Conservation (phyloP, 2,329 filamentous ascomycete genomes). For the Aspergillus sp. region DNA sequence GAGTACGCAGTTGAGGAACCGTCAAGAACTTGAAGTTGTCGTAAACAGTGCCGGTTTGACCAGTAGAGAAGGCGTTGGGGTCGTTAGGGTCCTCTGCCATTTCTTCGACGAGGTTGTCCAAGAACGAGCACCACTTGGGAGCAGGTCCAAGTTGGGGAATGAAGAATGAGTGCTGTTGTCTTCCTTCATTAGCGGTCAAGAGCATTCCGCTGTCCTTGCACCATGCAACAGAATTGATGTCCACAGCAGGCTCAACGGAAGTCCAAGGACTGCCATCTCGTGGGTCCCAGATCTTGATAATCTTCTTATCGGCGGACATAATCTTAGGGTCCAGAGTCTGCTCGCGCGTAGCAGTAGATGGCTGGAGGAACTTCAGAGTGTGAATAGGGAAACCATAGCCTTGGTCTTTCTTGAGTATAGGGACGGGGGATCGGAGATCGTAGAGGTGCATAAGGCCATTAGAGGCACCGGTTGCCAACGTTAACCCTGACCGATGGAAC, state of each 20-base stretch:
- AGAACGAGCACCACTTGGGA: slow-evolving; percentile 90
- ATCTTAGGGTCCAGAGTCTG: slow-evolving; percentile 66
- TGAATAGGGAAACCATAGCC: slow-evolving; percentile 91
- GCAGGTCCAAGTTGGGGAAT: slow-evolving; percentile 89
- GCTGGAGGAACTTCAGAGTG: slow-evolving; percentile 62
- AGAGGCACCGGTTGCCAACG: slow-evolving; percentile 79
- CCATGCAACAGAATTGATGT: slow-evolving; percentile 91
- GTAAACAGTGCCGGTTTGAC: slow-evolving; percentile 66
- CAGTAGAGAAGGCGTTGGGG: slow-evolving; percentile 46
- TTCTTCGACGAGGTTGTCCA: slow-evolving; percentile 96
- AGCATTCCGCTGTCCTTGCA: slow-evolving; percentile 91
- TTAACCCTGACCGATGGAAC: slow-evolving; percentile 77
- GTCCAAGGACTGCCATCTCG: slow-evolving; percentile 83
- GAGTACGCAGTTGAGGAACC: slow-evolving; percentile 70
- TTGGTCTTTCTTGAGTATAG: slow-evolving; percentile 86
- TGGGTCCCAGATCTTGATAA: slow-evolving; percentile 95
- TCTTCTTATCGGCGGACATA: slow-evolving; percentile 84
- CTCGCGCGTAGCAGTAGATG: slow-evolving; percentile 64
- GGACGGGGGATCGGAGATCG: slow-evolving; percentile 79
- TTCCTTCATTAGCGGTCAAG: slow-evolving; percentile 91
- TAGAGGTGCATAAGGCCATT: slow-evolving; percentile 84
- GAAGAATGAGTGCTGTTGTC: slow-evolving; percentile 91
- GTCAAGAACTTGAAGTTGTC: slow-evolving; percentile 99
- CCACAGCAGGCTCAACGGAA: slow-evolving; percentile 86
- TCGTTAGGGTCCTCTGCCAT: slow-evolving; percentile 79